Evolutionary conservation across 2,329 filamentous ascomycete genomes (phyloP), one percentile per base, ranked within the genome.

Genomic region (Chaetomium sp.): DNA sequence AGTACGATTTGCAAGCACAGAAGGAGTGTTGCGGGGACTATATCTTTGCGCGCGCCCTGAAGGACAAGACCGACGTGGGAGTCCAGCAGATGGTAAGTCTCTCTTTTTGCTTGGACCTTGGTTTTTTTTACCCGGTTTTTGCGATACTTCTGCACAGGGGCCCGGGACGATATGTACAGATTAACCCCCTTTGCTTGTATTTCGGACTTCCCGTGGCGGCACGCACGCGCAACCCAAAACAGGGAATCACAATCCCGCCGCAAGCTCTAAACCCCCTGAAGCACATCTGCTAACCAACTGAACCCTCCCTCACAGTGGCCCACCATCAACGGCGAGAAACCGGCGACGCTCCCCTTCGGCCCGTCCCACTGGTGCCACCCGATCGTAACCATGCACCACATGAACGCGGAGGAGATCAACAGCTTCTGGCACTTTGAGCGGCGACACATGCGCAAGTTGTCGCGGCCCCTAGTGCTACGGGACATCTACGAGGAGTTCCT

Each of bases 301-400:
- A n/a, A n/a, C 47, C 23, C 8, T 21, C 12, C 47, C 23, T 45
- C 16, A 19, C 67, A 83, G 75, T 83, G 80, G 77, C 84, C 84
- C 1, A 81, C 82, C 53, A 78, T 85, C 68, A 85, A 86, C 67
- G 83, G 82, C 66, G 82, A 86, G 70, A 85, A 85, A 65, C 83
- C 82, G 2, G 74, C 77, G 57, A 83, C 79, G 1, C 72, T 86
- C n/a, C 78, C 79, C 1, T 85, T 78, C 65, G 76, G 77, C 45
- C 68, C 74, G 1, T 74, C 73, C n/a, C 76, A 83, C 66, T 86
- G 84, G 83, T 86, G 84, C 71, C 81, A 85, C 57, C 81, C 83
- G 9, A 76, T 85, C 53, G 77, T 81, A 1, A 85, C 84, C 5
- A 85, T 86, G 82, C 83, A 85, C 71, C 83, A 85, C 71, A 77